phyloP scores from a whole-genome alignment of 305 asterid species.

The Rubia occidens region DNA sequence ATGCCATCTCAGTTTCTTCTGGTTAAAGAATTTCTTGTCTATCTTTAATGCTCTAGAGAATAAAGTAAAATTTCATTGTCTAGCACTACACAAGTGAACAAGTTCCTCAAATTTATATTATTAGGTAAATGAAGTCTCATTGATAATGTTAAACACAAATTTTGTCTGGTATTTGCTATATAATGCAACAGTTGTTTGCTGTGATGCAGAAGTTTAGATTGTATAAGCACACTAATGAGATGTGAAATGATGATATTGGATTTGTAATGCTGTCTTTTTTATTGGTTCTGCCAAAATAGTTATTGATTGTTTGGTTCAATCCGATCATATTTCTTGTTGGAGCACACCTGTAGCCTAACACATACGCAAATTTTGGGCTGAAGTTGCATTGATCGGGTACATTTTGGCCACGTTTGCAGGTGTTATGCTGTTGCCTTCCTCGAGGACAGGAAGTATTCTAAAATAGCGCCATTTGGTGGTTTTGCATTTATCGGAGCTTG shows the following conservation, averaged over 20 bases:
- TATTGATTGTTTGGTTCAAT: not conserved
- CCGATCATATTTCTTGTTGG: not conserved
- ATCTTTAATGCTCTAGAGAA: not conserved
- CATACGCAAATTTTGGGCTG: not conserved
- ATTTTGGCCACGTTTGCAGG: not conserved
- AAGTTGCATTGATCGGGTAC: not conserved
- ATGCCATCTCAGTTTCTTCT: not conserved
- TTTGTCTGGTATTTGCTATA: not conserved
- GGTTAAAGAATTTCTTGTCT: not conserved
- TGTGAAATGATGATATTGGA: not conserved
- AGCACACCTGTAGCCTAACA: not conserved
- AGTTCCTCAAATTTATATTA: not conserved
- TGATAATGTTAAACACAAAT: not conserved
- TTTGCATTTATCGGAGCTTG: slow-evolving; percentile 26
- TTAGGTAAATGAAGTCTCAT: not conserved
- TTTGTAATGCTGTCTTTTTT: not conserved
- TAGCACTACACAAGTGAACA: too few relatives aligned
- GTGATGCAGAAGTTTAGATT: not conserved
- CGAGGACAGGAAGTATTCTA: slow-evolving; percentile 20
- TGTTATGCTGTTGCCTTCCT: slow-evolving; percentile 25
- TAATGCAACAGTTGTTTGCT: not conserved
- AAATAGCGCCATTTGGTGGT: slow-evolving; percentile 23
- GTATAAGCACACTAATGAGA: not conserved
- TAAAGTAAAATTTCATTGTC: not conserved
- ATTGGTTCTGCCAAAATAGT: not conserved